Conservation (phyloP, 768 basidiomycete genomes). For the Suillus ampliporus region DNA sequence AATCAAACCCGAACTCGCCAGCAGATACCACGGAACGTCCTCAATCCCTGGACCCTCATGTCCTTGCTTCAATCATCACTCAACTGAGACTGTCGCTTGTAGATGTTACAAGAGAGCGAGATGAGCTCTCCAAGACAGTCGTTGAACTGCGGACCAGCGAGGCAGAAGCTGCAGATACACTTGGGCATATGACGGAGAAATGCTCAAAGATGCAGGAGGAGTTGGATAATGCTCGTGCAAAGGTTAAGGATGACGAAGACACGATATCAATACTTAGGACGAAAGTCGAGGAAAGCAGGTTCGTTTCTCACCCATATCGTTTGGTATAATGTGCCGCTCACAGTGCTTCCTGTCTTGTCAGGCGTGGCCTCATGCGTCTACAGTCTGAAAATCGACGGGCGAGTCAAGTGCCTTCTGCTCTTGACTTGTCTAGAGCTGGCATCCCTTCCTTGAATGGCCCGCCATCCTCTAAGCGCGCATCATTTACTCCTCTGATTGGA, state of each 20-base stretch:
- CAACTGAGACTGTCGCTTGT: conserved; percentile 70
- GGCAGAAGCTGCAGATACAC: conserved; percentile 63
- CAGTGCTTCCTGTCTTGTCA: conserved; percentile 33
- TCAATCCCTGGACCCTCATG: conserved; percentile 70
- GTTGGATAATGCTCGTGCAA: conserved; percentile 53
- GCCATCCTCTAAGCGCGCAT: conserved; percentile 68
- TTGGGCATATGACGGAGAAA: conserved; percentile 70
- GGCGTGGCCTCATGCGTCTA: conserved; percentile 85
- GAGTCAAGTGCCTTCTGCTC: conserved; percentile 53
- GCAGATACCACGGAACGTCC: conserved; percentile 43
- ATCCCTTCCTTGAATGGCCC: conserved; percentile 46
- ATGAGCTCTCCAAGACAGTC: conserved; percentile 63
- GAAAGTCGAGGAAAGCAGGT: conserved; percentile 92
- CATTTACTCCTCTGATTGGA: conserved; percentile 76
- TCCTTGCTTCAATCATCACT: conserved; percentile 77
- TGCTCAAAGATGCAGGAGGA: conserved; percentile 63
- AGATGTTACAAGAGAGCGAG: conserved; percentile 72
- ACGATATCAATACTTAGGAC: conserved; percentile 74
- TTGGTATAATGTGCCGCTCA: conserved; percentile 11
- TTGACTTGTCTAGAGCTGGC: conserved; percentile 62
- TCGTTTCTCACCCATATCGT: conserved; percentile 24
- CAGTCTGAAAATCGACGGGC: conserved; percentile 77
- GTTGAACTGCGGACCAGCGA: conserved; percentile 57
- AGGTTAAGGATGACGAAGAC: conserved; percentile 75
- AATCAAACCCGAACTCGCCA: conserved; percentile 58